A percentile compares a stretch with the other conserved stretches of the same genome.
phyloP scores from a whole-genome alignment of 192 early-diverging fungal genomes.

The Backusella westeae region DNA sequence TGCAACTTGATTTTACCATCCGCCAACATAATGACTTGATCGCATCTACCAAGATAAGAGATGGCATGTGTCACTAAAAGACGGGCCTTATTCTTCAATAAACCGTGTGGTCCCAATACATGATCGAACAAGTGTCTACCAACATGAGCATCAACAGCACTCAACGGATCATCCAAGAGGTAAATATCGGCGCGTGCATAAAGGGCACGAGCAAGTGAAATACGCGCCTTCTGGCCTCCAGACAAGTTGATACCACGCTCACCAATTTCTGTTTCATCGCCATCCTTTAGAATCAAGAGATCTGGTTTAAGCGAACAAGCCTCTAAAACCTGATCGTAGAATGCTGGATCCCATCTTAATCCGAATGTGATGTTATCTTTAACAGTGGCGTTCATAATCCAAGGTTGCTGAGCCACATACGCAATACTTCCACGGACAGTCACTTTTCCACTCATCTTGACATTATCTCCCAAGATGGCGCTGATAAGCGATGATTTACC shows the following conservation, averaged over 20 bases:
- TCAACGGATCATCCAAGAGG: slow-evolving; percentile 70
- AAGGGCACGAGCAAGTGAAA: slow-evolving; percentile 69
- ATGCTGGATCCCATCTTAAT: slow-evolving; percentile 62
- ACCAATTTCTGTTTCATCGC: slow-evolving; percentile 92
- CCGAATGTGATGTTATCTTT: slow-evolving; percentile 95
- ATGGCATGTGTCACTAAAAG: slow-evolving; percentile 84
- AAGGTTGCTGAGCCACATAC: slow-evolving; percentile 78
- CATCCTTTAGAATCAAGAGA: slow-evolving; percentile 78
- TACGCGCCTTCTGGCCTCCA: slow-evolving; percentile 87
- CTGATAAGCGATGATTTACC: slow-evolving; percentile 72
- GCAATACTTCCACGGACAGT: slow-evolving; percentile 62
- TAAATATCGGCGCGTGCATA: slow-evolving; percentile 91
- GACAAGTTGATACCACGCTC: slow-evolving; percentile 89
- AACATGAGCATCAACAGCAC: slow-evolving; percentile 65
- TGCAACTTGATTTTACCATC: slow-evolving; percentile 69
- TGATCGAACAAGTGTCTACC: slow-evolving; percentile 81
- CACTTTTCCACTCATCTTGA: slow-evolving; percentile 62
- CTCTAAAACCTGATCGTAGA: slow-evolving; percentile 68
- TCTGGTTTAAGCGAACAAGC: slow-evolving; percentile 86
- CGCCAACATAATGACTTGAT: slow-evolving; percentile 67
- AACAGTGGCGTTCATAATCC: slow-evolving; percentile 94
- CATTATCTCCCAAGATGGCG: slow-evolving; percentile 88
- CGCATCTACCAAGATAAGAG: slow-evolving; percentile 64
- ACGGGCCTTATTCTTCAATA: slow-evolving; percentile 74
- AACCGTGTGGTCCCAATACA: slow-evolving; percentile 80